Percentiles rank a stretch among this genome's conserved stretches.
Conservation (phyloP, 352 stramenopile species). For the Phytophthora rubi region DNA sequence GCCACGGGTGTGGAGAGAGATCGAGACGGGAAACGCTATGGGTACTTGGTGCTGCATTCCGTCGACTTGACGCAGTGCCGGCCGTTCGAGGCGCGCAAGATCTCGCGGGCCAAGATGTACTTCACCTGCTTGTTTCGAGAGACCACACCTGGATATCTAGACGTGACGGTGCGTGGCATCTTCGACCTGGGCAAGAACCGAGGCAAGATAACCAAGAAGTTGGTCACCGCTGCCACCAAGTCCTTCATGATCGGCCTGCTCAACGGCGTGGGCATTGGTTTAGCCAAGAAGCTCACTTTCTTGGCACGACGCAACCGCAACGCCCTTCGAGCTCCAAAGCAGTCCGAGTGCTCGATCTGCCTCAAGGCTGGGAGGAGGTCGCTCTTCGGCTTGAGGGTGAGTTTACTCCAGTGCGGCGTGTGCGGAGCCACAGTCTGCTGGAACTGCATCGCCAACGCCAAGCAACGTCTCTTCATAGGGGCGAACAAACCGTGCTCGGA, state of each 20-base stretch:
- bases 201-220: conserved; percentile 26
- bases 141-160: conserved; percentile 25
- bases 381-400: conserved; percentile 12
- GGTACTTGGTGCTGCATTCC: conserved; percentile 54
- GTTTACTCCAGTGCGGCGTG: conserved; percentile 45
- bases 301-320: conserved; percentile 28
- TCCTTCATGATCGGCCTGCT: conserved; percentile 47
- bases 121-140: conserved; percentile 52
- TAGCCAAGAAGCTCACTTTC: conserved; percentile 61
- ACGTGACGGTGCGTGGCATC: conserved; percentile 50
- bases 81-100: conserved; percentile 38
- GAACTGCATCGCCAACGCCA: conserved; percentile 45
- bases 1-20: conserved; percentile 44
- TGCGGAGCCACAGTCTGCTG: conserved; percentile 52
- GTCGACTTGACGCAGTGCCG: conserved; percentile 45
- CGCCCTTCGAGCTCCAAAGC: conserved; percentile 8
- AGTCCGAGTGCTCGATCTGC: conserved; percentile 31
- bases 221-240: conserved; percentile 33
- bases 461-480: conserved; percentile 53
- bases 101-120: conserved; percentile 44
- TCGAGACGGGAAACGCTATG: conserved; percentile 38
- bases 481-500: conserved; percentile 17
- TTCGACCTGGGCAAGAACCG: conserved; percentile 48
- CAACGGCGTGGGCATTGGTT: conserved; percentile 46
- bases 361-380: conserved; percentile 2